A percentile compares a stretch with the other conserved stretches of the same genome.
Conservation (phyloP, 768 basidiomycete species). For the Sistotremastrum suecicum region DNA sequence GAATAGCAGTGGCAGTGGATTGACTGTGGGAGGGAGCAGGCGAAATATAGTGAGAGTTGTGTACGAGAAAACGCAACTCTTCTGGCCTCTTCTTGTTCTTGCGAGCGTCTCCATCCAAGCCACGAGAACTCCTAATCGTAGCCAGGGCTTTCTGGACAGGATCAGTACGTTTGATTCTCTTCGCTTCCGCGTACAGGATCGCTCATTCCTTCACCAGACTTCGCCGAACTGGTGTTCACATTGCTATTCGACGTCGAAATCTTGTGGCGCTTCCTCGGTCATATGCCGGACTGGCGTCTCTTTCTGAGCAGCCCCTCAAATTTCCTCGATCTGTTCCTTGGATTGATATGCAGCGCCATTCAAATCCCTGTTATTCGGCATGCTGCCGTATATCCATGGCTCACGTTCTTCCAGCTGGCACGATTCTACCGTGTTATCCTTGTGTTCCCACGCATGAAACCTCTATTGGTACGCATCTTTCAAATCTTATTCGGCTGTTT, state of each 20-base stretch:
- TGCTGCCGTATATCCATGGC: slow-evolving; percentile 67
- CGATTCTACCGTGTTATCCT: slow-evolving; percentile 90
- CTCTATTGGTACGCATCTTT: slow-evolving; percentile 48
- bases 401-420: slow-evolving; percentile 73
- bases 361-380: slow-evolving; percentile 68
- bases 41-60: slow-evolving; percentile 37
- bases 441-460: slow-evolving; percentile 81
- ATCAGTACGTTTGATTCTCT: slow-evolving; percentile 7
- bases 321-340: slow-evolving; percentile 63
- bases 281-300: slow-evolving; percentile 69
- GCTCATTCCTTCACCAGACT: slow-evolving; percentile 39
- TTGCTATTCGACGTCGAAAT: slow-evolving; percentile 85
- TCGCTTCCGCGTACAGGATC: background rate
- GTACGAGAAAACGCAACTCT: slow-evolving; percentile 47
- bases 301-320: slow-evolving; percentile 56
- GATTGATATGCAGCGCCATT: slow-evolving; percentile 60
- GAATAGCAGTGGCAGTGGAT: too few relatives aligned
- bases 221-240: slow-evolving; percentile 64
- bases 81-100: slow-evolving; percentile 67
- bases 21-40: slow-evolving; percentile 1
- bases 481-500: slow-evolving; percentile 1
- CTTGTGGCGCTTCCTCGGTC: slow-evolving; percentile 49
- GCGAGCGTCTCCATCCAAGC: slow-evolving; percentile 62
- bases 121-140: slow-evolving; percentile 40
- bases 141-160: slow-evolving; percentile 8